A percentile compares a stretch with the other conserved stretches of the same genome.
Evolutionary conservation across 2,329 filamentous ascomycete genomes (phyloP).

Genomic region (Fusarium sambucinum): DNA sequence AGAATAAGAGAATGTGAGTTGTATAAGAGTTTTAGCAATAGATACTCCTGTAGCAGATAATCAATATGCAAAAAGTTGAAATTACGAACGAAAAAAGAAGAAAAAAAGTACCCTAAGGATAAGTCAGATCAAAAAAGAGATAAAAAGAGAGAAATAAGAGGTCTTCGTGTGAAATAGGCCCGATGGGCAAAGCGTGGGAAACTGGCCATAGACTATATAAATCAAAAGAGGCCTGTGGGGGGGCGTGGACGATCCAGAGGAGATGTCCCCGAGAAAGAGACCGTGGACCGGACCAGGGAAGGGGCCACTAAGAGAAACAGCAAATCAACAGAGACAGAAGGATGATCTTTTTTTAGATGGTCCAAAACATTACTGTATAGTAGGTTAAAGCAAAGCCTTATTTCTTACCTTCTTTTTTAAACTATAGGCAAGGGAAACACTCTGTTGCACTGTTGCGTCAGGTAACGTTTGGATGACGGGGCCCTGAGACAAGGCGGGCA

Average conservation of each 20-base stretch:
- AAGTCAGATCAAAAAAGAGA: conserved; percentile 5
- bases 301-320: conserved; percentile 26
- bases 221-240: conserved; percentile 39
- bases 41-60: conserved; percentile 1
- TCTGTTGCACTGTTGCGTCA: conserved; percentile 20
- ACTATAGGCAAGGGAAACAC: neutral
- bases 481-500: conserved; percentile 42
- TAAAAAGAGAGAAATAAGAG: conserved; percentile 19
- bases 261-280: conserved; percentile 43
- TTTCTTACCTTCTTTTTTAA: neutral
- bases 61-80: conserved; percentile 1
- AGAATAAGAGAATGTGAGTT: conserved; percentile 7
- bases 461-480: conserved; percentile 40
- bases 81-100: neutral
- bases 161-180: conserved; percentile 22
- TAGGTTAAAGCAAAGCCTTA: neutral
- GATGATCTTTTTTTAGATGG: conserved; percentile 38
- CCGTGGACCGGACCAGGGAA: conserved; percentile 37
- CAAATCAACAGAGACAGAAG: neutral
- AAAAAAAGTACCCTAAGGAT: neutral
- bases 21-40: neutral
- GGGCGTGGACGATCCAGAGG: conserved; percentile 43
- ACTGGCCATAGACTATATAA: conserved; percentile 44
- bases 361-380: conserved; percentile 26
- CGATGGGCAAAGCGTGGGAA: conserved; percentile 40